A percentile compares a stretch with the other conserved stretches of the same genome.
Conservation (phyloP, 257 asterid species). For the Craterostigma plantagineum region DNA sequence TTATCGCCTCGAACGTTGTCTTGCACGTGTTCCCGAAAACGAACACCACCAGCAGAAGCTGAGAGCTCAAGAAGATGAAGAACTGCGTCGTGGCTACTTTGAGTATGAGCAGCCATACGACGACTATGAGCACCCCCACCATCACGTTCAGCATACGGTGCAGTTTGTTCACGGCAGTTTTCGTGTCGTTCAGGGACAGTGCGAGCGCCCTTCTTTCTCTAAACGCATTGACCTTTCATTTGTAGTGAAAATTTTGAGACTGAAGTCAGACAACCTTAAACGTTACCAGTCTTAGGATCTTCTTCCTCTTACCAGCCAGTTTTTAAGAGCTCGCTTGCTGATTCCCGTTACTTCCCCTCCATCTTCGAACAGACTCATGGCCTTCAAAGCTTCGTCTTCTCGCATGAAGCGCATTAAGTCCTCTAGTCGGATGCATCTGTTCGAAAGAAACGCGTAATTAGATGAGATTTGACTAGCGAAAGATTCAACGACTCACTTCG, state of each 20-base stretch:
- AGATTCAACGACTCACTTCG: constrained; percentile 22
- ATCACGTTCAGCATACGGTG: constrained; percentile 65
- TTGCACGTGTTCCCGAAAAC: constrained; percentile 34
- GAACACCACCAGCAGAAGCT: constrained; percentile 61
- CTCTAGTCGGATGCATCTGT: background rate
- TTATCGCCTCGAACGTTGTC: constrained; percentile 63
- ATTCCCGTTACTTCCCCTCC: background rate
- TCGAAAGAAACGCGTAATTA: no score
- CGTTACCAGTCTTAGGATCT: no score
- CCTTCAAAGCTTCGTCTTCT: background rate
- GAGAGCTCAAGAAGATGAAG: constrained; percentile 72
- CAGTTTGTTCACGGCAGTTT: constrained; percentile 76
- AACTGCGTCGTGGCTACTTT: constrained; percentile 71
- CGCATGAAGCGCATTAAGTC: background rate
- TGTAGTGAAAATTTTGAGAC: no score
- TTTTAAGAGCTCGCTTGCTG: background rate
- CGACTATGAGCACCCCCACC: constrained; percentile 31
- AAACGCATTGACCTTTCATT: constrained; percentile 62
- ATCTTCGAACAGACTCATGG: background rate
- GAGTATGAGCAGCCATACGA: constrained; percentile 76
- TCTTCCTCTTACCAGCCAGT: background rate
- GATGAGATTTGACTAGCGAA: no score
- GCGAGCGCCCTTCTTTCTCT: constrained; percentile 87
- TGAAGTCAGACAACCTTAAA: no score
- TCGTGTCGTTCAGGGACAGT: constrained; percentile 76